A percentile compares a stretch with the other conserved stretches of the same genome.
Evolutionary conservation across 1,139 yeast genomes (phyloP).

Genomic region (Pichiaceae sp.): DNA sequence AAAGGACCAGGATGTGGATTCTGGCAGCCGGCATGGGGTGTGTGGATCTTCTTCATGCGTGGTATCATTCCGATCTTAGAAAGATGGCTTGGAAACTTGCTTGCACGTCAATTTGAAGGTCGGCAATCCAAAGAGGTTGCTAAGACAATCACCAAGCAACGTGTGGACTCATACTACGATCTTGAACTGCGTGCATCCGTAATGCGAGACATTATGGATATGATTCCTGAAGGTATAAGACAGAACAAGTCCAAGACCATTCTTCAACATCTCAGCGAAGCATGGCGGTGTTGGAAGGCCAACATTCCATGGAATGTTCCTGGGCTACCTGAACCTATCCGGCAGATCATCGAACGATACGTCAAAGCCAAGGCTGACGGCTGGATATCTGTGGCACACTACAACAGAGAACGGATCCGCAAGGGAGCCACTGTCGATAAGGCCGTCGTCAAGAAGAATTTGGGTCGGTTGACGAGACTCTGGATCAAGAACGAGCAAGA

Average conservation of each 20-base stretch:
- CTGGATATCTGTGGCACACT: slow-evolving; percentile 91
- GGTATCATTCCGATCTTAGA: slow-evolving; percentile 92
- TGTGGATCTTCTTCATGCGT: slow-evolving; percentile 86
- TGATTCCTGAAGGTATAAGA: slow-evolving; percentile 93
- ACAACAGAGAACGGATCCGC: slow-evolving; percentile 80
- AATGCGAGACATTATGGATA: slow-evolving; percentile 89
- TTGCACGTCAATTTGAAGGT: slow-evolving; percentile 94
- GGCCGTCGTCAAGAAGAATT: slow-evolving; percentile 85
- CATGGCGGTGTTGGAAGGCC: slow-evolving; percentile 99
- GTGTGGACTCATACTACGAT: slow-evolving; percentile 93
- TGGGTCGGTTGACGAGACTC: slow-evolving; percentile 83
- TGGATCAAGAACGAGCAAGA: slow-evolving; percentile 94
- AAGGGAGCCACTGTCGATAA: slow-evolving; percentile 90
- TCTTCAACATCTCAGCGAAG: slow-evolving; percentile 90
- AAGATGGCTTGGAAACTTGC: slow-evolving; percentile 87
- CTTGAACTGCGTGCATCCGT: slow-evolving; percentile 90
- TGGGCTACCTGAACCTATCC: slow-evolving; percentile 89
- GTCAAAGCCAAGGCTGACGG: slow-evolving; percentile 95
- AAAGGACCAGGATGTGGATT: slow-evolving; percentile 99
- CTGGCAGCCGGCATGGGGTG: slow-evolving; percentile 99
- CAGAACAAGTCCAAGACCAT: slow-evolving; percentile 83
- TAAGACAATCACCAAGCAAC: slow-evolving; percentile 88
- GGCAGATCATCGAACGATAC: slow-evolving; percentile 76
- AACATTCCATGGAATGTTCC: slow-evolving; percentile 98
- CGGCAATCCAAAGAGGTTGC: slow-evolving; percentile 88